Evolutionary conservation across 371 early-diverging fungal genomes (phyloP).

Genomic region (Haplosporangium sp.): DNA sequence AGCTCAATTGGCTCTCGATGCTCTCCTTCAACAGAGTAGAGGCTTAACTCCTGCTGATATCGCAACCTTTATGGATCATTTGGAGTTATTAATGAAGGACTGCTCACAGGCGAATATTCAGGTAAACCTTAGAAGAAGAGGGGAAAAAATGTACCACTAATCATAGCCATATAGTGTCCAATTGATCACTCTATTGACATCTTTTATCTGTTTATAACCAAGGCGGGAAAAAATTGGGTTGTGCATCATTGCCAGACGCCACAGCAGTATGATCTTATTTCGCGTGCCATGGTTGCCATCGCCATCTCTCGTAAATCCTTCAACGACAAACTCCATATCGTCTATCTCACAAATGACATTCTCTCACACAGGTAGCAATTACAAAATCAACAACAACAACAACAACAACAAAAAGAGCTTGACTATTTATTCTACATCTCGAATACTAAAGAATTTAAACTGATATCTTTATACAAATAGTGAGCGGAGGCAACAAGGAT

Average conservation of each 20-base stretch:
- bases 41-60: slow-evolving; percentile 25
- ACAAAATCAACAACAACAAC: no score
- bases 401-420: no score
- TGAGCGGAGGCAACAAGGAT: slow-evolving; percentile 62
- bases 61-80: slow-evolving; percentile 18
- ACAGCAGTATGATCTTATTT: slow-evolving; percentile 55
- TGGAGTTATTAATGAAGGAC: slow-evolving; percentile 68
- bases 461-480: slow-evolving; percentile 38
- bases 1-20: slow-evolving; percentile 31
- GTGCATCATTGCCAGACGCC: slow-evolving; percentile 63
- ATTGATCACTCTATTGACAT: not conserved
- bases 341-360: slow-evolving; percentile 72
- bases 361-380: slow-evolving; percentile 65
- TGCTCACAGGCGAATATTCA: slow-evolving; percentile 73
- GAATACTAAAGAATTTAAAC: no score
- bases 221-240: slow-evolving; percentile 74
- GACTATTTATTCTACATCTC: not conserved
- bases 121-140: slow-evolving; percentile 39
- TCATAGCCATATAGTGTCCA: no score
- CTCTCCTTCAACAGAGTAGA: slow-evolving; percentile 23
- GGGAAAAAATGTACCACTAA: no score
- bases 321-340: slow-evolving; percentile 67
- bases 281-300: slow-evolving; percentile 62
- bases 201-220: not conserved
- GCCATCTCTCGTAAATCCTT: slow-evolving; percentile 61